Evolutionary conservation across 106 monocot genomes (phyloP).

Genomic region (Chionographis japonica): DNA sequence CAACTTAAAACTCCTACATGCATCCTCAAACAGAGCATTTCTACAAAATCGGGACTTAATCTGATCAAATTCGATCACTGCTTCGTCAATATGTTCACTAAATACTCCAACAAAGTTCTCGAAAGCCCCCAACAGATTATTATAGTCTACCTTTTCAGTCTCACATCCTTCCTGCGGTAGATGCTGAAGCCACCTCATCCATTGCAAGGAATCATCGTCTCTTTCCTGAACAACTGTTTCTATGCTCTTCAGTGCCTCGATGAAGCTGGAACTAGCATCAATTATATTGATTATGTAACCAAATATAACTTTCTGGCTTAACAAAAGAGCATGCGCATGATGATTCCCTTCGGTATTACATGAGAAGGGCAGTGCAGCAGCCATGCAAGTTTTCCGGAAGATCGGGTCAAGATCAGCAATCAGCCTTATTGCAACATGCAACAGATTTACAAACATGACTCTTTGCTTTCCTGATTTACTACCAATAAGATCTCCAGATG

Average conservation of each 20-base stretch:
- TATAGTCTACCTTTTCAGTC: constrained; percentile 22
- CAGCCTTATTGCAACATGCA: constrained; percentile 63
- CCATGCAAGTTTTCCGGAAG: constrained; percentile 79
- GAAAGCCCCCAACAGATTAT: constrained; percentile 27
- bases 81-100: constrained; percentile 18
- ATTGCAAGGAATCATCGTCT: constrained; percentile 47
- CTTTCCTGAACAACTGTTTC: constrained; percentile 23
- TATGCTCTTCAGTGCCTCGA: constrained; percentile 34
- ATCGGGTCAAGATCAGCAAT: constrained; percentile 39
- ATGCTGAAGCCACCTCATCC: constrained; percentile 77
- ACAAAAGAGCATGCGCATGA: background rate
- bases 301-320: constrained; percentile 42
- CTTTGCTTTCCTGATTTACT: constrained; percentile 11
- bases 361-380: constrained; percentile 43
- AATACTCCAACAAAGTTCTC: constrained; percentile 32
- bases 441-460: constrained; percentile 36
- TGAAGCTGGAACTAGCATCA: constrained; percentile 35
- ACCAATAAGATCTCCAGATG: constrained; percentile 2
- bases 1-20: constrained; percentile 29
- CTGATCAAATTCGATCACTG: constrained; percentile 24
- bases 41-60: constrained; percentile 58
- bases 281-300: constrained; percentile 38
- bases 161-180: constrained; percentile 28
- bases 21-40: constrained; percentile 61
- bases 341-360: background rate